phyloP scores from a whole-genome alignment of 495 filamentous ascomycete species.

The Podospora pseudocomata region DNA sequence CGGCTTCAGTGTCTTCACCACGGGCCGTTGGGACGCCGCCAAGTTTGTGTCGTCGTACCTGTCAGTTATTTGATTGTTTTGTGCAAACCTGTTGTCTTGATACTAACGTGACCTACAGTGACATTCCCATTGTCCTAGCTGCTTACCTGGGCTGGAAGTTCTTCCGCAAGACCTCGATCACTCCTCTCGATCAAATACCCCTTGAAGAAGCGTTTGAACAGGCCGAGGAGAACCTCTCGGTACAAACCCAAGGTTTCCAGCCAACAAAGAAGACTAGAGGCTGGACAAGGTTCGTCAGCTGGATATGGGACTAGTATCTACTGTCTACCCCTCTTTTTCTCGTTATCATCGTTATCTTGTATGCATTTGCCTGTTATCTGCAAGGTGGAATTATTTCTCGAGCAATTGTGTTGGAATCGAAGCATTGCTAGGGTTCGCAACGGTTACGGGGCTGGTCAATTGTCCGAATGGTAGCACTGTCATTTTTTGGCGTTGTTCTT shows the following conservation, averaged over 20 bases:
- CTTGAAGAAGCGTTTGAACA: constrained; percentile 40
- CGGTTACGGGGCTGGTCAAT: background rate
- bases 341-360: background rate
- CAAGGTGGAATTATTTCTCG: background rate
- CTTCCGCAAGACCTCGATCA: constrained; percentile 50
- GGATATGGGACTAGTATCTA: constrained; percentile 41
- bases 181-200: constrained; percentile 51
- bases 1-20: constrained; percentile 46
- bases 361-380: background rate
- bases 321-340: background rate
- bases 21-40: constrained; percentile 46
- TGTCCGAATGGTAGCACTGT: too few relatives aligned
- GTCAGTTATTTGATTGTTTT: constrained; percentile 28
- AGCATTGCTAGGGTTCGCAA: too few relatives aligned
- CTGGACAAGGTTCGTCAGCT: constrained; percentile 32
- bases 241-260: constrained; percentile 29
- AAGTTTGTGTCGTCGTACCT: constrained; percentile 49
- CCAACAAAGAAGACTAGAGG: constrained; percentile 25
- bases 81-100: background rate
- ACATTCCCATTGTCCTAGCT: constrained; percentile 51
- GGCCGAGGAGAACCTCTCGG: constrained; percentile 27
- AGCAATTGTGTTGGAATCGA: background rate
- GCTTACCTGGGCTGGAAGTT: constrained; percentile 56
- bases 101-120: constrained; percentile 29
- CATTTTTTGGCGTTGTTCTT: too few relatives aligned